These are phyloP conservation scores for Pichia sporocuriosa DNA, from an alignment of 805 yeast species.

Conservation along the genomic window DNA sequence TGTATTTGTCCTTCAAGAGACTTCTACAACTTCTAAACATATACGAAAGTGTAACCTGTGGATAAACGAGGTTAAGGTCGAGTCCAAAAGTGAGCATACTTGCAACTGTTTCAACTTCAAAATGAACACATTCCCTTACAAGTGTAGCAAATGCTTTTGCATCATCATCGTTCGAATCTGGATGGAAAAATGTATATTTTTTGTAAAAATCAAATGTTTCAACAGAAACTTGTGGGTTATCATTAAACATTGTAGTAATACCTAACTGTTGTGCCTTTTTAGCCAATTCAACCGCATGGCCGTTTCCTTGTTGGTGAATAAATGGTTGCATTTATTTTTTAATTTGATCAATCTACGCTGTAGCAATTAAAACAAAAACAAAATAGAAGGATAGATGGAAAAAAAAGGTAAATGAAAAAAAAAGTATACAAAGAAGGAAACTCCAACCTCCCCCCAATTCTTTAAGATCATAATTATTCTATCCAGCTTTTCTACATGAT, in stretches of 20 bases:
- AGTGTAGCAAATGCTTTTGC: constrained; percentile 10
- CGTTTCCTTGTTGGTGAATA: constrained; percentile 10
- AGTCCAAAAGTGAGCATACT: constrained; percentile 15
- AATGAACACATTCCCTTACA: constrained; percentile 14
- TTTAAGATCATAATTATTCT: no score
- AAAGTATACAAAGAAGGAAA: not conserved
- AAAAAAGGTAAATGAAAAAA: not conserved
- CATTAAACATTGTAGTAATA: constrained; percentile 13
- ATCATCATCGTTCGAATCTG: constrained; percentile 8
- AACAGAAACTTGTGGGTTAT: constrained; percentile 10
- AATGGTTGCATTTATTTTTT: constrained; percentile 10
- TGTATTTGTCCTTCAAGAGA: constrained; percentile 5
- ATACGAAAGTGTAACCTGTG: constrained; percentile 8
- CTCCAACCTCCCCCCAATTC: not conserved
- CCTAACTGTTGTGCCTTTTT: constrained; percentile 8
- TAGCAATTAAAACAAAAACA: no score
- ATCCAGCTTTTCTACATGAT: no score
- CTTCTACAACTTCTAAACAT: constrained; percentile 11
- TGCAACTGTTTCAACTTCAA: constrained; percentile 15
- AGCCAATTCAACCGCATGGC: constrained; percentile 10
- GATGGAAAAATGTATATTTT: constrained; percentile 9
- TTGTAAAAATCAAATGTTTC: constrained; percentile 11
- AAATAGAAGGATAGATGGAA: not conserved
- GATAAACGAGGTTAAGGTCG: constrained; percentile 9
- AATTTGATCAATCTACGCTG: no score